A percentile compares a stretch with the other conserved stretches of the same genome.
Conservation (phyloP, 768 basidiomycete species). For the Russula sp. region DNA sequence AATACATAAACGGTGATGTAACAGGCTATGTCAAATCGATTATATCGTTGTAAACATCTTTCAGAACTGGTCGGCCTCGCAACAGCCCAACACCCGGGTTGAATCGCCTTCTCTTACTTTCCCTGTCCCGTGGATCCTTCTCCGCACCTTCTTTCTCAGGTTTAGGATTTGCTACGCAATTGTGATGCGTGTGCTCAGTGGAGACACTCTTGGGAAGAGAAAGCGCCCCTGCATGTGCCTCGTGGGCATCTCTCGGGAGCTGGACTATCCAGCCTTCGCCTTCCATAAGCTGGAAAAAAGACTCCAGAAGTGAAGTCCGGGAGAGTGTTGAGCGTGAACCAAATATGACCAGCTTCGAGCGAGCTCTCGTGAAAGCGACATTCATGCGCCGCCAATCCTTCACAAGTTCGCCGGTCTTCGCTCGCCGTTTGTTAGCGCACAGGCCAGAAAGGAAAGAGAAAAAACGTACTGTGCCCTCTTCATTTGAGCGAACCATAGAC, state of each 20-base stretch:
- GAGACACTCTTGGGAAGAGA: conserved; percentile 28
- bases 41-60: conserved; percentile 53
- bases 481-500: conserved; percentile 89
- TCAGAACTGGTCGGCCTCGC: conserved; percentile 56
- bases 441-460: not conserved
- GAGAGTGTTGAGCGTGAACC: conserved; percentile 81
- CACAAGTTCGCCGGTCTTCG: conserved; percentile 84
- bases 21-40: conserved; percentile 20
- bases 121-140: conserved; percentile 20
- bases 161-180: conserved; percentile 22
- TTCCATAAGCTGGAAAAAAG: conserved; percentile 80
- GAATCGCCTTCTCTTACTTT: conserved; percentile 41
- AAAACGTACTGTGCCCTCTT: conserved; percentile 59
- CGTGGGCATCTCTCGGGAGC: conserved; percentile 55
- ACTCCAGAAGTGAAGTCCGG: conserved; percentile 54
- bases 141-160: conserved; percentile 42
- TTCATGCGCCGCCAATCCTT: conserved; percentile 97
- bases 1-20: not conserved
- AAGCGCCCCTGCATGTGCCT: conserved; percentile 42
- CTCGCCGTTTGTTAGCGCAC: not conserved
- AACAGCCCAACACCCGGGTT: conserved; percentile 44
- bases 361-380: conserved; percentile 92
- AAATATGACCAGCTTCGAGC: conserved; percentile 85
- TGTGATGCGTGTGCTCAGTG: conserved; percentile 7
- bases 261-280: conserved; percentile 64